Percentiles rank a stretch among this genome's conserved stretches.
Evolutionary conservation across 345 rosid species (phyloP).

Genomic region (Isatis tinctoria): DNA sequence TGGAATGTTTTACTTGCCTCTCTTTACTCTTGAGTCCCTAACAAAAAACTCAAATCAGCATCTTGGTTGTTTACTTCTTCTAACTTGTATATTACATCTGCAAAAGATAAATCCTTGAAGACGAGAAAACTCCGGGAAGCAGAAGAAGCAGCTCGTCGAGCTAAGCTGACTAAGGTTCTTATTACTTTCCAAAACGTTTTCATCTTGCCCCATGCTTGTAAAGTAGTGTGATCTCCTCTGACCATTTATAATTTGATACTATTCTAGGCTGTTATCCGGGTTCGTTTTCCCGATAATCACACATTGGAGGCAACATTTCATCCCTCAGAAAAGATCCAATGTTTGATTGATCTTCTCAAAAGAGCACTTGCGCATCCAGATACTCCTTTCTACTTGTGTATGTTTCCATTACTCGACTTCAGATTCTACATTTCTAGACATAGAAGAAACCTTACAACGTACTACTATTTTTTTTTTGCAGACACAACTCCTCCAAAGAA

Average conservation of each 20-base stretch:
- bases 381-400: constrained; percentile 75
- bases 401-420: constrained; percentile 19
- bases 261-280: constrained; percentile 60
- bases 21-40: neutral
- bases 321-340: constrained; percentile 75
- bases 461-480: constrained; percentile 33
- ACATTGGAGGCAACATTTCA: constrained; percentile 79
- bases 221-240: neutral
- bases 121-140: constrained; percentile 82
- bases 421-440: neutral
- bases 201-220: neutral
- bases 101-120: constrained; percentile 68
- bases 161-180: constrained; percentile 69
- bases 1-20: neutral
- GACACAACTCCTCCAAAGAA: constrained; percentile 94
- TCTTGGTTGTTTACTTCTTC: neutral
- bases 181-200: neutral
- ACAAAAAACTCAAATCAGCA: neutral
- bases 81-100: neutral
- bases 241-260: neutral
- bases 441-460: neutral
- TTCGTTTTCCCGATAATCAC: constrained; percentile 83
- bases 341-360: constrained; percentile 65
- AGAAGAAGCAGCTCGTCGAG: constrained; percentile 76
- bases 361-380: constrained; percentile 61